Evolutionary conservation across 495 filamentous ascomycete genomes (phyloP).

Genomic region (Penicillium silybi): DNA sequence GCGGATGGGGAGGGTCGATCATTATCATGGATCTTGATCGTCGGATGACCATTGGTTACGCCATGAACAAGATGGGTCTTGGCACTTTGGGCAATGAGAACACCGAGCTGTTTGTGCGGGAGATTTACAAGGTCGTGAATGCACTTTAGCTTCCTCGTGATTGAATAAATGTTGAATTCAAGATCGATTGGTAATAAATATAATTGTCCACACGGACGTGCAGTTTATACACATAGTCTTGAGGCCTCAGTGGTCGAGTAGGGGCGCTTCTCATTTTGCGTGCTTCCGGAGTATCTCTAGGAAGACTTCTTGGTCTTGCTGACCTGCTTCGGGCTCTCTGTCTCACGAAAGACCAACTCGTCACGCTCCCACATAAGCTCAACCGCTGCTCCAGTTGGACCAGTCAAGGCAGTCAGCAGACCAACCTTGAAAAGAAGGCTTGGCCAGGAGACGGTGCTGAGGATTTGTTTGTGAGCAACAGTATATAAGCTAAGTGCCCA

Average conservation of each 20-base stretch:
- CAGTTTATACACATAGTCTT: background rate
- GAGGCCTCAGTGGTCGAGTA: background rate
- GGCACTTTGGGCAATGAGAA: constrained; percentile 27
- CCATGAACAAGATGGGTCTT: constrained; percentile 41
- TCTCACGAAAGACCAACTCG: constrained; percentile 39
- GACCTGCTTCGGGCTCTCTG: constrained; percentile 18
- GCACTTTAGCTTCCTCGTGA: background rate
- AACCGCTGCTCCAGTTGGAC: constrained; percentile 48
- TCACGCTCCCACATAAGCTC: constrained; percentile 57
- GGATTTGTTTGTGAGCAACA: constrained; percentile 35
- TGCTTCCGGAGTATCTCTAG: background rate
- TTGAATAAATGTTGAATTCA: background rate
- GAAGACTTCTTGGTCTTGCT: constrained; percentile 22
- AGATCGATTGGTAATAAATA: background rate
- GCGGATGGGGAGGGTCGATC: constrained; percentile 42
- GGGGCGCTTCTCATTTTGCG: background rate
- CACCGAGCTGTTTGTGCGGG: constrained; percentile 28
- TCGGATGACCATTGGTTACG: constrained; percentile 39
- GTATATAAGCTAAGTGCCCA: constrained; percentile 51
- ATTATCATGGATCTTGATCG: constrained; percentile 40
- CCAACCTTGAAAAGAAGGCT: constrained; percentile 31
- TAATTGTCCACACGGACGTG: background rate
- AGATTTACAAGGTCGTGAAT: constrained; percentile 32
- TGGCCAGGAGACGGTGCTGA: constrained; percentile 25
- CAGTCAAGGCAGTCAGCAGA: constrained; percentile 40